Evolutionary conservation across 192 early-diverging fungal genomes (phyloP).

Genomic region (Podila verticillata): DNA sequence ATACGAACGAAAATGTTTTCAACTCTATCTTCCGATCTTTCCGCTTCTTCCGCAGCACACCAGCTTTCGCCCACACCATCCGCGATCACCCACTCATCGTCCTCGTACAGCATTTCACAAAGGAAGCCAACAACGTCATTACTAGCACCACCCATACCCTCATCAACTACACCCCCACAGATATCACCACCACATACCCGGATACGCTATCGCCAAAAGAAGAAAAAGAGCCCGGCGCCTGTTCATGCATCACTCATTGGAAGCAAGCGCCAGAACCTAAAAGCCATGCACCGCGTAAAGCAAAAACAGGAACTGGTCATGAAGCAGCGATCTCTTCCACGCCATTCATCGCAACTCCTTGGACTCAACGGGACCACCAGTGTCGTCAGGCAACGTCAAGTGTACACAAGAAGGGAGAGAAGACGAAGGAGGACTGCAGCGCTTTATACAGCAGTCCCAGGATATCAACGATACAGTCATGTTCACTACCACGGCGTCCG

Average conservation of each 20-base stretch:
- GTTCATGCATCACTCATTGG: background rate
- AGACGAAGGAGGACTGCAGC: background rate
- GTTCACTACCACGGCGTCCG: constrained; percentile 21
- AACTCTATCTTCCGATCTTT: background rate
- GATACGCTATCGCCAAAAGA: too few species aligned
- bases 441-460: background rate
- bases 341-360: constrained; percentile 16
- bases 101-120: background rate
- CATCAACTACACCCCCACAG: background rate
- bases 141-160: background rate
- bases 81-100: background rate
- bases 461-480: constrained; percentile 13
- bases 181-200: background rate
- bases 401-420: background rate
- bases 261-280: constrained; percentile 4
- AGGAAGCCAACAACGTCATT: background rate
- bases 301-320: constrained; percentile 4
- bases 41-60: background rate
- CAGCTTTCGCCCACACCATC: background rate
- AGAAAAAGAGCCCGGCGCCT: too few species aligned
- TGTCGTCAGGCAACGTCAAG: background rate
- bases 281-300: constrained; percentile 11
- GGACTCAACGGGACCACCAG: background rate
- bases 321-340: constrained; percentile 9
- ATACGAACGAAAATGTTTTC: background rate